Conservation (phyloP, 2,329 filamentous ascomycete species). For the Claviceps pusilla region DNA sequence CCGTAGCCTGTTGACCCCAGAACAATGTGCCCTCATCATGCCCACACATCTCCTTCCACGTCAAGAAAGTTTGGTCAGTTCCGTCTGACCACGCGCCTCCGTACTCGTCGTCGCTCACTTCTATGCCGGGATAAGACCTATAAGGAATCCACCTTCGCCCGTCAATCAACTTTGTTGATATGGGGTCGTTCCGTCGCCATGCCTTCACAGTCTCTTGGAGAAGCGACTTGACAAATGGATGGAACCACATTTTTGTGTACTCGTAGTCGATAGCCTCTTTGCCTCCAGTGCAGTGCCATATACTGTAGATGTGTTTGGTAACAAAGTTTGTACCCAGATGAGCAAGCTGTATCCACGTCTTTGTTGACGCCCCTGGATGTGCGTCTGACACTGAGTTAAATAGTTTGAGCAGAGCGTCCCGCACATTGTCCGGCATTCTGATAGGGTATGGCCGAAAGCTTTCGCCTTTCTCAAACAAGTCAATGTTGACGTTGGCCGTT, state of each 20-base stretch:
- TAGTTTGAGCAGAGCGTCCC: slow-evolving; percentile 15
- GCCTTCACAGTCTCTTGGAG: slow-evolving; percentile 15
- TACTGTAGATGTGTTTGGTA: slow-evolving; percentile 20
- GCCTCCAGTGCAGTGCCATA: slow-evolving; percentile 25
- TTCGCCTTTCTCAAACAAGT: slow-evolving; percentile 13
- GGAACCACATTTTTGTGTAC: slow-evolving; percentile 25
- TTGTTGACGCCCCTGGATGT: slow-evolving; percentile 13
- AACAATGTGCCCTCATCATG: slow-evolving; percentile 12
- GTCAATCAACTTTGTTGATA: slow-evolving; percentile 16
- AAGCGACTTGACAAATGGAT: slow-evolving; percentile 18
- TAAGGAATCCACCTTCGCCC: slow-evolving; percentile 16
- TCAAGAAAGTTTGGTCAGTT: slow-evolving; percentile 11
- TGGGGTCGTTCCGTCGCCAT: slow-evolving; percentile 10
- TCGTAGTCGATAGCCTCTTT: slow-evolving; percentile 19
- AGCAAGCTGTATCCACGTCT: slow-evolving; percentile 17
- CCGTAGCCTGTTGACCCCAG: slow-evolving; percentile 8
- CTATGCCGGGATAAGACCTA: slow-evolving; percentile 5
- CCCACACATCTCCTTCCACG: slow-evolving; percentile 15
- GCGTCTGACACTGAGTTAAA: slow-evolving; percentile 16
- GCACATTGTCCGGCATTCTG: slow-evolving; percentile 18
- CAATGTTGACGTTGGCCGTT: slow-evolving; percentile 10
- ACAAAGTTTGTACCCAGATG: slow-evolving; percentile 23
- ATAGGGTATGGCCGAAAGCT: slow-evolving; percentile 17
- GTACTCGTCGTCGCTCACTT: slow-evolving; percentile 6
- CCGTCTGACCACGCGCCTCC: slow-evolving; percentile 14